phyloP scores from a whole-genome alignment of 1,139 yeast species.

The Zhuliangozyma blackwelliae region DNA sequence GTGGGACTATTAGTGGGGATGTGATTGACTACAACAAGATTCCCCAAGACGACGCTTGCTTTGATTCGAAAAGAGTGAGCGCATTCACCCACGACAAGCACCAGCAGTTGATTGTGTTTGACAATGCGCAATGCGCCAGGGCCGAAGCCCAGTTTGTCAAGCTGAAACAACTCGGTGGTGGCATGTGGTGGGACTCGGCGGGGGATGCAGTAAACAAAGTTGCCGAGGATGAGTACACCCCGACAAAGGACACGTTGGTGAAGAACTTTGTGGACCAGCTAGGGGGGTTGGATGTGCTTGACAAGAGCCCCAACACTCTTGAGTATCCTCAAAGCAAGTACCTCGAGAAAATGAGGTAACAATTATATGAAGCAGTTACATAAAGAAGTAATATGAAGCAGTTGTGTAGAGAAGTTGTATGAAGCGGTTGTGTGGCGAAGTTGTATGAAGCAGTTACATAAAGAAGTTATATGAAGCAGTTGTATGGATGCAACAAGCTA shows the following conservation, averaged over 20 bases:
- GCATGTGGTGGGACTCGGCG: conserved; percentile 92
- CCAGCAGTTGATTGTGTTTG: conserved; percentile 56
- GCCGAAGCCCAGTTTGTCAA: conserved; percentile 59
- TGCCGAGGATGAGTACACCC: conserved; percentile 1
- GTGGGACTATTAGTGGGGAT: conserved; percentile 25
- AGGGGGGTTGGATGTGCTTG: conserved; percentile 27
- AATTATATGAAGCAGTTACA: no score
- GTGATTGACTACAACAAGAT: conserved; percentile 52
- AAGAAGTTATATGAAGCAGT: no score
- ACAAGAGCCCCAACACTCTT: conserved; percentile 13
- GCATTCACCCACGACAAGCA: conserved; percentile 52
- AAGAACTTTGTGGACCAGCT: conserved; percentile 37
- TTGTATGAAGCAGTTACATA: no score
- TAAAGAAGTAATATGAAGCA: no score
- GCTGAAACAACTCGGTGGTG: conserved; percentile 61
- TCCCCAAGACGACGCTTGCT: conserved; percentile 44
- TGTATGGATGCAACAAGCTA: no score
- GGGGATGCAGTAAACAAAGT: conserved; percentile 47
- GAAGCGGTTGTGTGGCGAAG: no score
- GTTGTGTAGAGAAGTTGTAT: no score
- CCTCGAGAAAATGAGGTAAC: conserved; percentile 7
- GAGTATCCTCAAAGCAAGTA: conserved; percentile 16
- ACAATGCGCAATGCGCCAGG: conserved; percentile 50
- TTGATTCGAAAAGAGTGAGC: conserved; percentile 50
- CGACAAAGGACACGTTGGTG: conserved; percentile 34